These are phyloP conservation scores for Russula lepida DNA, from an alignment of 768 basidiomycete species.

Conservation along the genomic window DNA sequence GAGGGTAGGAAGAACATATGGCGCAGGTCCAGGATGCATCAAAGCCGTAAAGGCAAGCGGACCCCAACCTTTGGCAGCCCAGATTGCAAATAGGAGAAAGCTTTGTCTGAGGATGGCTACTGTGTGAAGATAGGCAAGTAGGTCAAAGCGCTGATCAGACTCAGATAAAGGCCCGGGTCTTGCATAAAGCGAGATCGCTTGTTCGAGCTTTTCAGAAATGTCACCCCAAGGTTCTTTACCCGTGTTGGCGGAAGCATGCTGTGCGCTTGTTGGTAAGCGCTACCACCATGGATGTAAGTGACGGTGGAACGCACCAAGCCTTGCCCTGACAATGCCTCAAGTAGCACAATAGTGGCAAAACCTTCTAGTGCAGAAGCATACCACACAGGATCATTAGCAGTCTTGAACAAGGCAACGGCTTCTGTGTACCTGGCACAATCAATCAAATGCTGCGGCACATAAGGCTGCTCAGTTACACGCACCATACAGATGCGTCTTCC, in stretches of 20 bases:
- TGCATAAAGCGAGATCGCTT: constrained; percentile 49
- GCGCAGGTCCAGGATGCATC: constrained; percentile 55
- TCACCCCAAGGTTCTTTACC: constrained; percentile 69
- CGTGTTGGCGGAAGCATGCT: constrained; percentile 15
- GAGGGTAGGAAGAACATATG: constrained; percentile 52
- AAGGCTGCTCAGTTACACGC: constrained; percentile 20
- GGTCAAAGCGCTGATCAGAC: constrained; percentile 46
- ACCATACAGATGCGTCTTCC: constrained; percentile 79
- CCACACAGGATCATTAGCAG: constrained; percentile 74
- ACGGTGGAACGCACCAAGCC: constrained; percentile 47
- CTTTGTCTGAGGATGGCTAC: constrained; percentile 64
- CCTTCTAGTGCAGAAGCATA: constrained; percentile 86
- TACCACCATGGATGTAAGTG: not conserved
- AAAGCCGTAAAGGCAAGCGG: constrained; percentile 66
- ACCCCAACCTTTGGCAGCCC: constrained; percentile 87
- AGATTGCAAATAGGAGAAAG: constrained; percentile 65
- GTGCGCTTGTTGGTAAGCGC: not conserved
- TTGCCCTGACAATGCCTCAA: constrained; percentile 82
- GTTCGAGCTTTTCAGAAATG: constrained; percentile 61
- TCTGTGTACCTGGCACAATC: constrained; percentile 66
- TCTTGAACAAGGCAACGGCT: constrained; percentile 68
- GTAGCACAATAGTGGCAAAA: constrained; percentile 63
- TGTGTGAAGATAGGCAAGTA: constrained; percentile 59
- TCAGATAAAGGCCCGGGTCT: constrained; percentile 42
- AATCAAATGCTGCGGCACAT: constrained; percentile 19